Evolutionary conservation across 768 basidiomycete genomes (phyloP).

Genomic region (Tulasnella sp.): DNA sequence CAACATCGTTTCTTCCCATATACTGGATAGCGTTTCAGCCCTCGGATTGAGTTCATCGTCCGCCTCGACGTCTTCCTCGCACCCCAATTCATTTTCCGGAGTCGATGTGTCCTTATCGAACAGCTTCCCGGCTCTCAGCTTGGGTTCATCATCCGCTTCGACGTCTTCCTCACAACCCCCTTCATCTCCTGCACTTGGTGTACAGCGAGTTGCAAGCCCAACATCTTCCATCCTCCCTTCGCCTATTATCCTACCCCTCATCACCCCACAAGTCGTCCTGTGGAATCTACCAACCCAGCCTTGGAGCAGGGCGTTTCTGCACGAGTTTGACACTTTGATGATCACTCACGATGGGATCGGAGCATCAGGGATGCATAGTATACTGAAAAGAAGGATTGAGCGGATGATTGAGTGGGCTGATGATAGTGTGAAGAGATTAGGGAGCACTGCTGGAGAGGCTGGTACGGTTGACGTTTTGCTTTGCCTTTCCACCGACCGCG

Average conservation of each 20-base stretch:
- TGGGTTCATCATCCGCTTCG: neutral
- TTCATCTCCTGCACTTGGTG: neutral
- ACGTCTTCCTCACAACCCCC: neutral
- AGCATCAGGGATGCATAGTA: neutral
- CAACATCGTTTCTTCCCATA: neutral
- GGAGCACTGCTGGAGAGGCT: neutral
- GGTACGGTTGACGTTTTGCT: neutral
- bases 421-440: neutral
- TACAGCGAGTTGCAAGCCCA: neutral
- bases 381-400: constrained; percentile 5
- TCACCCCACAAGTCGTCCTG: neutral
- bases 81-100: too few species aligned
- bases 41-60: too few species aligned
- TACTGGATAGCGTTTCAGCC: too few species aligned
- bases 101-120: neutral
- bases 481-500: too few species aligned
- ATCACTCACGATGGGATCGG: constrained; percentile 14
- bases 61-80: too few species aligned
- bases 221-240: neutral
- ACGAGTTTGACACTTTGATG: constrained; percentile 22
- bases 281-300: neutral
- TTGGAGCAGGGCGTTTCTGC: neutral
- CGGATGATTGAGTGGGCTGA: constrained; percentile 28
- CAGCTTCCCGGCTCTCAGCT: neutral
- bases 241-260: neutral